Evolutionary conservation across 1,284 basidiomycete species (phyloP).

Genomic region (Gymnopus androsaceus): DNA sequence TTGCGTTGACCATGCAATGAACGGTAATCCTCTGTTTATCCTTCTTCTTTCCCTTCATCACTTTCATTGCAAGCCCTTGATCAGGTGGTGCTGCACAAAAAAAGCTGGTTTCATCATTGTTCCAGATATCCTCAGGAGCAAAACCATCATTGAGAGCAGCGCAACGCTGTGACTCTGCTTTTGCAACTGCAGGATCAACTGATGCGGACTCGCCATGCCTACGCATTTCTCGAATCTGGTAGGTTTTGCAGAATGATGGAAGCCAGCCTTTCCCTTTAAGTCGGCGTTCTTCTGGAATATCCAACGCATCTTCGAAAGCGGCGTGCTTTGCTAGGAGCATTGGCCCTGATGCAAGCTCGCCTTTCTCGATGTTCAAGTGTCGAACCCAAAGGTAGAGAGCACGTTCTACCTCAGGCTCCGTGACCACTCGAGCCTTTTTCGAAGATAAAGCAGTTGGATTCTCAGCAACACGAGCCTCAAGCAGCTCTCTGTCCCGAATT

Average conservation of each 20-base stretch:
- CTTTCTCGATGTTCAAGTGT: conserved; percentile 23
- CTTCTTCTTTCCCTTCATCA: conserved; percentile 32
- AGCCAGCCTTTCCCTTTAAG: conserved; percentile 32
- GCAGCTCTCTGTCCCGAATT: conserved; percentile 13
- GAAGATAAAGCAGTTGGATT: conserved; percentile 26
- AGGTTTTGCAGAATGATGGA: conserved; percentile 27
- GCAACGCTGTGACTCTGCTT: conserved; percentile 20
- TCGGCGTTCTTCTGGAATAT: conserved; percentile 30
- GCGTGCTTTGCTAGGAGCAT: conserved; percentile 18
- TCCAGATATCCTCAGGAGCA: conserved; percentile 29
- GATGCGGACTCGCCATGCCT: conserved; percentile 41
- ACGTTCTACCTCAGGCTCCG: conserved; percentile 27
- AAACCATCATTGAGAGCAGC: conserved; percentile 18
- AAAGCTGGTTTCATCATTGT: conserved; percentile 39
- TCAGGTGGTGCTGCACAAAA: conserved; percentile 34
- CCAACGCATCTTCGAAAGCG: conserved; percentile 22
- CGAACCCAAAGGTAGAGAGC: conserved; percentile 28
- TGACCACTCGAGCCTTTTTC: conserved; percentile 27
- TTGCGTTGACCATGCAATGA: conserved; percentile 30
- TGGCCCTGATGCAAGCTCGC: conserved; percentile 15
- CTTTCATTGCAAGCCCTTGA: conserved; percentile 28
- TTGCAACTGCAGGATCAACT: conserved; percentile 30
- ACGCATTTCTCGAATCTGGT: conserved; percentile 30
- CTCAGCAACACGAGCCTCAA: conserved; percentile 17
- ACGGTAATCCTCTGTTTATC: conserved; percentile 33